Percentiles rank a stretch among this genome's conserved stretches.
Conservation (phyloP, 805 yeast species). For the Ogataea corticis region DNA sequence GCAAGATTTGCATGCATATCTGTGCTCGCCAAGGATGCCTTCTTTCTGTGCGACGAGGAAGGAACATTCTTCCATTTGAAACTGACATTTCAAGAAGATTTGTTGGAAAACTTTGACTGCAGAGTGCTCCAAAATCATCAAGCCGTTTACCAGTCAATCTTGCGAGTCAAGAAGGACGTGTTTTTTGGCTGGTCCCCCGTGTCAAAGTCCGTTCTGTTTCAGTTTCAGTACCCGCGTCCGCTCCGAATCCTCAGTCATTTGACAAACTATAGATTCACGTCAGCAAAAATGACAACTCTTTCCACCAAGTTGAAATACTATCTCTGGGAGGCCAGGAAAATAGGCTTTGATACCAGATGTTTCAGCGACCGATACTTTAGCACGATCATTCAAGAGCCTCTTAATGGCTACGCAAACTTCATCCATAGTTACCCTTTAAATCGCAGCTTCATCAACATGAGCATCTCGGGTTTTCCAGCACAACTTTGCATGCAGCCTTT, state of each 20-base stretch:
- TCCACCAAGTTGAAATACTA: not conserved
- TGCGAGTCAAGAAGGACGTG: not conserved
- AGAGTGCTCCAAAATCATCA: too few relatives aligned
- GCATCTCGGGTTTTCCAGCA: not conserved
- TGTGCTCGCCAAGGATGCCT: not conserved
- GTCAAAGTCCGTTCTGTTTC: conserved; percentile 7
- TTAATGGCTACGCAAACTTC: not conserved
- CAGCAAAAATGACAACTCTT: not conserved
- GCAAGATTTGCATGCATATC: not conserved
- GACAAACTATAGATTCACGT: not conserved
- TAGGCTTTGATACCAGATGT: not conserved
- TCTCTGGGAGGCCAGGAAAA: not conserved
- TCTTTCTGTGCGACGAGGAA: not conserved
- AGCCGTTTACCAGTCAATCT: conserved; percentile 3
- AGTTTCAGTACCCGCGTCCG: not conserved
- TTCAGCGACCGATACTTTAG: conserved; percentile 8
- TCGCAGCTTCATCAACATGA: not conserved
- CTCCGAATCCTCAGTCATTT: not conserved
- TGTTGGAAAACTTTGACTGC: too few relatives aligned
- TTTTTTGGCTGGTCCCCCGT: conserved; percentile 8
- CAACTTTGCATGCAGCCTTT: too few relatives aligned
- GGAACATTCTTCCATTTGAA: not conserved
- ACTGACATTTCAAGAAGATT: too few relatives aligned
- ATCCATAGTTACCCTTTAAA: not conserved
- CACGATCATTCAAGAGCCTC: conserved; percentile 2